These are phyloP conservation scores for Porphyra umbilicalis DNA, from an alignment of 31 red algal genomes.

Conservation along the genomic window DNA sequence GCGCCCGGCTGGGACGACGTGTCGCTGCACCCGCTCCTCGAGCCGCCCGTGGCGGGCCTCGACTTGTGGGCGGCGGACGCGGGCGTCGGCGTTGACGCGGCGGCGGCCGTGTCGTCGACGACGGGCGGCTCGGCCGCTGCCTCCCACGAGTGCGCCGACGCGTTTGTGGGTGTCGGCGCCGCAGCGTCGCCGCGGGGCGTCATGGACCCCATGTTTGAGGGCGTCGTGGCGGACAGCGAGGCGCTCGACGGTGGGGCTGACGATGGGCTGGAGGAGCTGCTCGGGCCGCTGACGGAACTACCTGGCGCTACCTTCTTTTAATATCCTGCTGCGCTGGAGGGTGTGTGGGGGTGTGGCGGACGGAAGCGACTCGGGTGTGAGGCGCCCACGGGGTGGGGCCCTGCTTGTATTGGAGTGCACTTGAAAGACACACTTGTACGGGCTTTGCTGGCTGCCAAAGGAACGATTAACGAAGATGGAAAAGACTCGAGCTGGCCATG, in stretches of 20 bases:
- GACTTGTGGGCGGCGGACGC: not conserved
- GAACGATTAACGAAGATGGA: no score
- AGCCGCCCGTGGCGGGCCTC: not conserved
- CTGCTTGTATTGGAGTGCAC: no score
- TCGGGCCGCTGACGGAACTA: not conserved
- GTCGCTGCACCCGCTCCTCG: not conserved
- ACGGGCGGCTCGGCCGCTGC: not conserved
- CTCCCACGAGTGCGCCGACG: no score
- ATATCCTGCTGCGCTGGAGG: no score
- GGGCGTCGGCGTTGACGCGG: not conserved
- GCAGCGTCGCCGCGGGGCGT: not conserved
- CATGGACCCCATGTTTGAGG: not conserved
- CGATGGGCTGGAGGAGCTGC: not conserved
- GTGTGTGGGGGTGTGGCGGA: no score
- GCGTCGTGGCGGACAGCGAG: not conserved
- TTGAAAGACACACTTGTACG: no score
- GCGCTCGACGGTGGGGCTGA: not conserved
- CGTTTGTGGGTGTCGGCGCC: no score
- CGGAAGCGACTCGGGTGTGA: no score
- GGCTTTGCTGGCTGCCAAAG: no score
- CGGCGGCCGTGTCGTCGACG: not conserved
- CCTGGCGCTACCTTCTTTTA: not conserved
- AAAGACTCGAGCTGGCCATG: no score
- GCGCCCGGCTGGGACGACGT: not conserved
- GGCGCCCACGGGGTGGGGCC: no score